Base-by-base conservation (phyloP, 768 basidiomycete species). In the Boletus rufocinnamomeus region DNA sequence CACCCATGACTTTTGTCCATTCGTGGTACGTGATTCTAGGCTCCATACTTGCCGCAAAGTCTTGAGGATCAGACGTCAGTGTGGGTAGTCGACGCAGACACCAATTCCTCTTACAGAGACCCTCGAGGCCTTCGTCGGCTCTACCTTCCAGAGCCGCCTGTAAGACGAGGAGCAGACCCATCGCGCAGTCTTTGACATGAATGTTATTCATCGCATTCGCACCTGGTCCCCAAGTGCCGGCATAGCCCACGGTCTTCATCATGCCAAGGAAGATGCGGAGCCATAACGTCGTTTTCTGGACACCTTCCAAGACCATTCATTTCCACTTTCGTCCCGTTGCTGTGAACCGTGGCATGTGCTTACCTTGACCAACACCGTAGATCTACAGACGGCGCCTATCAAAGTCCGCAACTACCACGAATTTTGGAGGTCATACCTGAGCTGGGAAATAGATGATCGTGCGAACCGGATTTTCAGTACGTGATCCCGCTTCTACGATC, bases 151-250 rank as follows among this genome's bases (percentile, higher is more conserved):
- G 59, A 4, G 77, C 77, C 7, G 75, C 76, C 30, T 77, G 71
- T 35, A 81, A 65, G 38, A 80, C 63, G 21, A 70, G 63, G 27
- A 75, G 35, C 8, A 80, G 45, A 23, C 74, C 75, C 47, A 62
- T 63, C 0, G 74, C 74, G 9, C 71, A 72, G 52, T 81, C 80
- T 50, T 73, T 74, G 51, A 82, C 74, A 47, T 80, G 79, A 7
- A 77, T 67, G 40, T 71, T 75, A 34, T 68, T 69, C 69, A 77
- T 72, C 11, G 69, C 32, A 40, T 78, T 80, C 38, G 65, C 63
- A 2, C 79, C 79, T 6, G 69, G 62, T 17, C 79, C 80, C 75
- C 75, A 81, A 2, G 78, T 77, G n/a, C 79, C 79, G 0, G 73
- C 72, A 43, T 69, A 68, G 27, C 77, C 75, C 16, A 68, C 57